Evolutionary conservation across 106 monocot species (phyloP).

Genomic region (Ottelia alismoides): DNA sequence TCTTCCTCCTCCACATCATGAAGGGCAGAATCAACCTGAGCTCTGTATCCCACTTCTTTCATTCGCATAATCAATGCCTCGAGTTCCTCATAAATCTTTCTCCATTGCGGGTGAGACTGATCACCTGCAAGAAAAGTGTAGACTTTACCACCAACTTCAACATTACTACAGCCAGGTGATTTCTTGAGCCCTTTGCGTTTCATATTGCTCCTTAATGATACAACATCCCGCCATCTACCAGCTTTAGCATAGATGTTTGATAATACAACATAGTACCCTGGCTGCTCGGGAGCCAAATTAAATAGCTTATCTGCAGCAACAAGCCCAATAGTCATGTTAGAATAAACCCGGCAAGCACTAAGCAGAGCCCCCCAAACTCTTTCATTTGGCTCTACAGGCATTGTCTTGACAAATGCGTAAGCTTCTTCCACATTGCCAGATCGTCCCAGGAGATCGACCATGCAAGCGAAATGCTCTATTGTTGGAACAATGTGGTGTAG

Average conservation of each 20-base stretch:
- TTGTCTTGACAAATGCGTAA: slow-evolving; percentile 37
- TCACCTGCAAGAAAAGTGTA: slow-evolving; percentile 18
- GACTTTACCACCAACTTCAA: slow-evolving; percentile 28
- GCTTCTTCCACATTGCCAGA: slow-evolving; percentile 58
- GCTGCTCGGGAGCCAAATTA: slow-evolving; percentile 54
- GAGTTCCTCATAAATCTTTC: slow-evolving; percentile 20
- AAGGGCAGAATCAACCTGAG: slow-evolving; percentile 42
- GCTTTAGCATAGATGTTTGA: slow-evolving; percentile 81
- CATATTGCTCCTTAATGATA: slow-evolving; percentile 45
- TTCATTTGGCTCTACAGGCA: slow-evolving; percentile 60
- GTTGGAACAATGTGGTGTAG: slow-evolving; percentile 36
- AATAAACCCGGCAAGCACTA: slow-evolving; percentile 53
- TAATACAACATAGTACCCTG: slow-evolving; percentile 75
- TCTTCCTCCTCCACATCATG: slow-evolving; percentile 91
- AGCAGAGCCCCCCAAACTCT: slow-evolving; percentile 72
- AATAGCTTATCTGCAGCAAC: slow-evolving; percentile 64
- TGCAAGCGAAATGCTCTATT: slow-evolving; percentile 67
- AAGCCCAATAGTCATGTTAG: slow-evolving; percentile 46
- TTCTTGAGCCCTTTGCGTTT: slow-evolving; percentile 54
- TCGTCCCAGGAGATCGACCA: slow-evolving; percentile 78
- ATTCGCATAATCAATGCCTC: slow-evolving; percentile 28
- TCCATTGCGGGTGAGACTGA: slow-evolving; percentile 11
- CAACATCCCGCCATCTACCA: slow-evolving; percentile 62
- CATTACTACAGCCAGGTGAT: slow-evolving; percentile 50
- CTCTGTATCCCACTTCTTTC: slow-evolving; percentile 53